phyloP scores from a whole-genome alignment of 2,329 filamentous ascomycete genomes.

The Epicoccum sorghinum region DNA sequence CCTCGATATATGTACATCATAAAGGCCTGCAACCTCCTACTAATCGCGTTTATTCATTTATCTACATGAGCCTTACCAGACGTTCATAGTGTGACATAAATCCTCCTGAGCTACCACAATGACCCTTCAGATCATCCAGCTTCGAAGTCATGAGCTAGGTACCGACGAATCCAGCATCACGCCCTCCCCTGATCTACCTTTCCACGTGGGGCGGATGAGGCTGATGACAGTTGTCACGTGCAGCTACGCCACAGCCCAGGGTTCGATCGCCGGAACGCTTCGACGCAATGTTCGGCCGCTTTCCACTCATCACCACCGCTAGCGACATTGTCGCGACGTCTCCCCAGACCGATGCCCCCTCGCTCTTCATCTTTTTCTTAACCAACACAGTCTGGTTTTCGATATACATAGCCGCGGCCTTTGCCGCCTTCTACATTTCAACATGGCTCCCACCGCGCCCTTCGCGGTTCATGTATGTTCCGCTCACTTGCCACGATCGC shows the following conservation, averaged over 20 bases:
- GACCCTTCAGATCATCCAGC: no score
- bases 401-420: conserved; percentile 31
- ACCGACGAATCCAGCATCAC: neutral
- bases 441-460: conserved; percentile 60
- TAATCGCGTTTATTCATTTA: no score
- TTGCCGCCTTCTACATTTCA: conserved; percentile 38
- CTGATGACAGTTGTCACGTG: conserved; percentile 23
- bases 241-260: conserved; percentile 13
- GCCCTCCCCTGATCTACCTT: neutral
- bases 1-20: no score
- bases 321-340: conserved; percentile 30
- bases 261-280: conserved; percentile 26
- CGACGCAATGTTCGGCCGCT: conserved; percentile 27
- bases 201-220: neutral
- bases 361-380: conserved; percentile 19
- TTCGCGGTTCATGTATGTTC: conserved; percentile 54
- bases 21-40: no score
- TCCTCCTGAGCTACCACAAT: no score
- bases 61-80: no score
- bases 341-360: conserved; percentile 23
- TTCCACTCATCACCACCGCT: conserved; percentile 30
- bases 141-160: no score
- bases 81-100: no score
- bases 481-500: conserved; percentile 33
- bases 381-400: conserved; percentile 24